Base-by-base conservation (phyloP, 768 basidiomycete species). In the Lyophyllum semitale region DNA sequence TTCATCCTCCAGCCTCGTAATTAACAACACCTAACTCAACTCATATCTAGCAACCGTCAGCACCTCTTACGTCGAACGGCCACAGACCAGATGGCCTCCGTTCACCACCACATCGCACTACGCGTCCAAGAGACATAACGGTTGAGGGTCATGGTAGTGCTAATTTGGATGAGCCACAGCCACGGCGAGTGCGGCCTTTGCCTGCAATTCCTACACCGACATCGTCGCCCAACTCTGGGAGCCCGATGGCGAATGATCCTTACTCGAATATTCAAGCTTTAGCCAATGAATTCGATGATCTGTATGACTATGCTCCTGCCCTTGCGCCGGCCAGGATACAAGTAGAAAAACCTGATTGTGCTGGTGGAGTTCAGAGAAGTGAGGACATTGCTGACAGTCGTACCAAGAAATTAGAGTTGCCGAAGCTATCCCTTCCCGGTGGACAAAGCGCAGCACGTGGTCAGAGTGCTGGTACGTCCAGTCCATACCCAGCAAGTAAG, bases 151-250 rank as follows among this genome's bases (percentile, higher is more conserved):
- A 17, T 30, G 51, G 38, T 9, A 20, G 48, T 37, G 45, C 27
- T 27, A 53, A 41, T 45, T n/a, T 17, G 17, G 23, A 37, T 45
- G 60, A 59, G 29, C 46, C 48, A n/a, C 61, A 56, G 50, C 60
- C 54, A 4, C 55, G 60, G 22, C 55, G 63, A 42, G 53, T 59
- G 20, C 57, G 63, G n/a, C 63, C 63, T 23, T 46, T 64, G 52
- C 63, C 63, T 46, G 55, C 63, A 26, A 64, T 64, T 57, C 63
- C 63, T 35, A 61, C 60, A 23, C 55, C 63, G 26, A 53, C 50
- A 22, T 37, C 51, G 23, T 37, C 43, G 26, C 49, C 59, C 23
- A 53, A 42, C 27, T 46, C 50, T 11, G 54, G 51, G n/a, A 30
- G 33, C 15, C 48, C 48, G 23, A 25, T 37, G 44, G 45, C 40